Base-by-base conservation (phyloP, 116 monocot species). In the Zostera marina region DNA sequence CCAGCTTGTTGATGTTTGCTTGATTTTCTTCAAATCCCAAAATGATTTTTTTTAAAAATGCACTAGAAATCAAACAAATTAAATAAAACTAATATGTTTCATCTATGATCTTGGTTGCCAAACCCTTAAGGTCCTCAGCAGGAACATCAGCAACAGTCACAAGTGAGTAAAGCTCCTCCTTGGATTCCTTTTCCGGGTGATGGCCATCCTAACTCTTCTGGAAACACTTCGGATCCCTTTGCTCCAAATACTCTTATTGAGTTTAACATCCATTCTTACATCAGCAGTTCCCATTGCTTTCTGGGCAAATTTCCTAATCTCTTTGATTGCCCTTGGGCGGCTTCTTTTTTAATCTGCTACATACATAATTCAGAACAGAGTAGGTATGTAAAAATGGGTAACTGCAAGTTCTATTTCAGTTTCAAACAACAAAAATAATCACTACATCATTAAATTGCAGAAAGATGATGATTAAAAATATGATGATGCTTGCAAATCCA, bases 251-350 rank as follows among this genome's bases (percentile, higher is more conserved):
- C 57, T 52, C 59, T 71, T 71, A 59, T 71, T 71, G 40, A 71
- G 52, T 44, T 65, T 65, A 39, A 71, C 71, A 39, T 71, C 71
- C 7, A 71, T 65, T 47, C 71, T 58, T 4, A 71, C 64, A 65
- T 71, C 71, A 15, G 49, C 67, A 7, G 73, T 73, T 20, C 73
- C 73, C 73, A 73, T 73, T 3, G 67, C 73, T 58, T 73, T 73
- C 56, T 67, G 67, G 0, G 73, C 67, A 22, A 73, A 73, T 58
- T 58, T 73, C 47, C 63, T 67, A 26, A 73, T 73, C 62, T 73
- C 67, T 38, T 73, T 73, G 41, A 73, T 73, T 43, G 73, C n/a
- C 73, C 12, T 73, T 73, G 1, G 73, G 73, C 5, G 73, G 67
- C 63, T 62, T 73, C 67, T 73, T 73, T 58, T 73, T 73, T 48